Percentiles rank a stretch among this genome's conserved stretches.
phyloP scores from a whole-genome alignment of 345 rosid genomes.

The Reutealis trisperma region DNA sequence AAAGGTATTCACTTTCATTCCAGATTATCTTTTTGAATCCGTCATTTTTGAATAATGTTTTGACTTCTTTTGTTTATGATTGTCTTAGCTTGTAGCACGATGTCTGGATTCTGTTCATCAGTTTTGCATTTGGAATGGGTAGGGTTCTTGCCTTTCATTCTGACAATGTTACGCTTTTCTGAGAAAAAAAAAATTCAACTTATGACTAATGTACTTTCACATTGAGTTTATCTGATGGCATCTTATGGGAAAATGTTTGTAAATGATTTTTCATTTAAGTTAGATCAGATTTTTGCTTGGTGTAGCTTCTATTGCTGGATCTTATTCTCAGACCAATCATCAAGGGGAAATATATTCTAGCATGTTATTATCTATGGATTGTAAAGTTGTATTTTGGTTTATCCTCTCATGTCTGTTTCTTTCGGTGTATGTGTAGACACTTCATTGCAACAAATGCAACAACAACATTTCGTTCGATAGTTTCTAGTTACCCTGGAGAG shows the following conservation, averaged over 20 bases:
- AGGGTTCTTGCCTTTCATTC: constrained; percentile 14
- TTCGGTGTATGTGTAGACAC: constrained; percentile 32
- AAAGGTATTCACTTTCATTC: constrained; percentile 43
- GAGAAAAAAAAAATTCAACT: background rate
- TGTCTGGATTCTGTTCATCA: constrained; percentile 48
- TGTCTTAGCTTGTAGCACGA: constrained; percentile 50
- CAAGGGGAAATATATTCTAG: no score
- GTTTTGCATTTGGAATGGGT: constrained; percentile 53
- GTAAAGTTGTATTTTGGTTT: background rate
- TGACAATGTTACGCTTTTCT: background rate
- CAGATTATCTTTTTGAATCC: background rate
- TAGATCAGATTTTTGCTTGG: background rate
- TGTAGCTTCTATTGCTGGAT: background rate
- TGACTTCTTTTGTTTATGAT: constrained; percentile 3
- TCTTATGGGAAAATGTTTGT: background rate
- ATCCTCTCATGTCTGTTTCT: background rate
- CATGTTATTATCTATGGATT: background rate
- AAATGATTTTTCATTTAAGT: background rate
- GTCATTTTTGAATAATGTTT: constrained; percentile 12
- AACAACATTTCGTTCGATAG: constrained; percentile 56
- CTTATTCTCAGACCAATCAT: background rate
- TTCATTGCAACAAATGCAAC: constrained; percentile 67
- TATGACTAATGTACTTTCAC: constrained; percentile 1
- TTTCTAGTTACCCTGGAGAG: constrained; percentile 60
- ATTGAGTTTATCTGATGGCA: background rate